A percentile compares a stretch with the other conserved stretches of the same genome.
These are phyloP conservation scores for Sphaerulina musiva DNA, from an alignment of 2,329 filamentous ascomycete species.

Conservation along the genomic window DNA sequence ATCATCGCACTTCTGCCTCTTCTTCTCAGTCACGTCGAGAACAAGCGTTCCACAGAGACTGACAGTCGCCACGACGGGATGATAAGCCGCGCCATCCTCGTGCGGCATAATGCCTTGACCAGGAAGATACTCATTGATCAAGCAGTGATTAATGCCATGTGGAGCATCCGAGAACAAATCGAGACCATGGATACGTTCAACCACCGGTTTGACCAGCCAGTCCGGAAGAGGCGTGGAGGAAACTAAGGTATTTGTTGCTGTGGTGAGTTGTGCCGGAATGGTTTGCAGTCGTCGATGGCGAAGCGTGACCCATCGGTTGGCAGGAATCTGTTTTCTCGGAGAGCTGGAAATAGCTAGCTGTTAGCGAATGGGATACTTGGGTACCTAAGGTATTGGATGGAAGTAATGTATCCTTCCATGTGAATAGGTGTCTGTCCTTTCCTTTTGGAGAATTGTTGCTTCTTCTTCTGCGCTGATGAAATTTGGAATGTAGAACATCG, in stretches of 20 bases:
- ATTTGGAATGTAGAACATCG: conserved; percentile 77
- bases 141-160: conserved; percentile 81
- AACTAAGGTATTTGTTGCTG: conserved; percentile 65
- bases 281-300: conserved; percentile 86
- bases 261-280: conserved; percentile 79
- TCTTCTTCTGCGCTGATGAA: conserved; percentile 78
- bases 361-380: background rate
- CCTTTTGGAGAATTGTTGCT: conserved; percentile 62
- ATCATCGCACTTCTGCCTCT: no score
- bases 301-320: conserved; percentile 71
- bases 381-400: no score
- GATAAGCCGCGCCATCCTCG: conserved; percentile 84
- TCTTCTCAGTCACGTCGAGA: conserved; percentile 61
- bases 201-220: conserved; percentile 67
- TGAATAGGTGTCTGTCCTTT: conserved; percentile 31
- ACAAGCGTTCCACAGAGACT: conserved; percentile 74
- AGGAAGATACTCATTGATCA: conserved; percentile 85
- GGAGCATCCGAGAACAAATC: conserved; percentile 58
- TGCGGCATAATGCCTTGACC: conserved; percentile 96
- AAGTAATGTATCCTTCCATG: no score
- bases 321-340: conserved; percentile 44
- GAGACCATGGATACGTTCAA: conserved; percentile 49
- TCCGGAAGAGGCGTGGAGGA: conserved; percentile 60
- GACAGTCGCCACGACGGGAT: conserved; percentile 82
- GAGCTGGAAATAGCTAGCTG: no score